Evolutionary conservation across 345 rosid species (phyloP), one percentile per base, ranked within the genome.

Genomic region (Arabidopsis arenosa): DNA sequence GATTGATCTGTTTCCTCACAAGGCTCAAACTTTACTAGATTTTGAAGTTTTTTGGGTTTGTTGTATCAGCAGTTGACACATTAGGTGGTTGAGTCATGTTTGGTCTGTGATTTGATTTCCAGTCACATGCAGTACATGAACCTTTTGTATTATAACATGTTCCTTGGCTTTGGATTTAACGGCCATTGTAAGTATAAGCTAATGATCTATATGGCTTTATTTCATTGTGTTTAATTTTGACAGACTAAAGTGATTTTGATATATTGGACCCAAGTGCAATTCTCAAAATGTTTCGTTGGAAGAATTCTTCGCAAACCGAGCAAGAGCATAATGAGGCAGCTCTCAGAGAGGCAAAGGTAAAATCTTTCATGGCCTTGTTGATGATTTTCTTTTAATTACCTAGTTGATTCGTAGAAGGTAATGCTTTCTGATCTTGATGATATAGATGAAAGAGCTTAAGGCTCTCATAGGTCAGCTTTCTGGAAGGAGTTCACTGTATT

Each of bases 401-500:
- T 35, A 33, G 11, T 9, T 60, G 45, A 41, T 65, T 54, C n/a
- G 6, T 32, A 1, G 0, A 59, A 17, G 28, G 17, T 52, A 1
- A 52, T 3, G 11, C 13, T 36, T 18, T n/a, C 23, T 40, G 5
- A 7, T 64, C n/a, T 49, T 39, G 0, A 26, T 48, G 60, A 18
- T 58, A 2, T 81, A 92, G 98, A 69, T 85, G 45, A 83, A 82
- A 77, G 93, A 92, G 85, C 86, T 92, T 15, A 85, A 72, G 82
- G 40, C 71, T 78, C 88, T 79, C 9, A 54, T 92, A 28, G 96
- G 89, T 60, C 82, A 86, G 55, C 78, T 90, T 7, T 85, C 93
- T 36, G 93, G 83, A 48, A 81, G 82, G 41, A 79, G 68, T 59
- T 83, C 62, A 40, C 67, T 78, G 8, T 94, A 76, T 43, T 92